These are phyloP conservation scores for Drechslerella dactyloides DNA, from an alignment of 2,329 filamentous ascomycete species.

Conservation along the genomic window DNA sequence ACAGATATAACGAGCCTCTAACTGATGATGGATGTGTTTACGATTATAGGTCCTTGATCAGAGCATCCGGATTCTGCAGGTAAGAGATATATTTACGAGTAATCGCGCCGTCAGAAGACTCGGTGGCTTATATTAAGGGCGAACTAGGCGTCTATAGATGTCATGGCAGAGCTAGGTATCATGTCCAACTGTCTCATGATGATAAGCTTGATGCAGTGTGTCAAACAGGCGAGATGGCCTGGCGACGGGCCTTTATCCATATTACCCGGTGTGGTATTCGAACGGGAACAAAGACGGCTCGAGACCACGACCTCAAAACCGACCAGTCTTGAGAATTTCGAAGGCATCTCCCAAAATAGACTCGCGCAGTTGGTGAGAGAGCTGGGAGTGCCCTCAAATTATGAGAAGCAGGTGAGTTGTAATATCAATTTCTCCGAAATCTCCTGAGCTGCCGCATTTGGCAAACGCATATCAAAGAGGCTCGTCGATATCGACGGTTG, in stretches of 20 bases:
- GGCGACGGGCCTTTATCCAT: conserved; percentile 79
- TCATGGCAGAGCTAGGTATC: conserved; percentile 86
- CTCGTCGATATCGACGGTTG: conserved; percentile 14
- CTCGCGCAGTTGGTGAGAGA: conserved; percentile 22
- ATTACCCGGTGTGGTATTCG: conserved; percentile 72
- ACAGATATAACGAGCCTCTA: not conserved
- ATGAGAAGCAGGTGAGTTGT: conserved; percentile 45
- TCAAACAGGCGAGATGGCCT: conserved; percentile 93
- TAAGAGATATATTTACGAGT: conserved; percentile 30
- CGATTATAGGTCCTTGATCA: conserved; percentile 80
- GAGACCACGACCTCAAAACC: conserved; percentile 10
- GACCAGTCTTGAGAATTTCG: conserved; percentile 39
- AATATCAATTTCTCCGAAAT: conserved; percentile 15
- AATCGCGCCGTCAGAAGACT: not conserved
- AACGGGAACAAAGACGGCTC: conserved; percentile 54
- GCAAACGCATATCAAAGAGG: not conserved
- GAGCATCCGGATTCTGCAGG: conserved; percentile 90
- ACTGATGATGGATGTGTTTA: conserved; percentile 55
- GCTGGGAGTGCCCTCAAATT: conserved; percentile 37
- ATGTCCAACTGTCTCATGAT: conserved; percentile 78
- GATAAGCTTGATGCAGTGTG: conserved; percentile 83
- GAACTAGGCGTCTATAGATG: conserved; percentile 77
- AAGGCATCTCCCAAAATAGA: conserved; percentile 24
- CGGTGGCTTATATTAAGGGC: conserved; percentile 31
- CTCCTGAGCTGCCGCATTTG: conserved; percentile 1